Evolutionary conservation across 345 rosid genomes (phyloP).

Genomic region (Rhizophora apiculata): DNA sequence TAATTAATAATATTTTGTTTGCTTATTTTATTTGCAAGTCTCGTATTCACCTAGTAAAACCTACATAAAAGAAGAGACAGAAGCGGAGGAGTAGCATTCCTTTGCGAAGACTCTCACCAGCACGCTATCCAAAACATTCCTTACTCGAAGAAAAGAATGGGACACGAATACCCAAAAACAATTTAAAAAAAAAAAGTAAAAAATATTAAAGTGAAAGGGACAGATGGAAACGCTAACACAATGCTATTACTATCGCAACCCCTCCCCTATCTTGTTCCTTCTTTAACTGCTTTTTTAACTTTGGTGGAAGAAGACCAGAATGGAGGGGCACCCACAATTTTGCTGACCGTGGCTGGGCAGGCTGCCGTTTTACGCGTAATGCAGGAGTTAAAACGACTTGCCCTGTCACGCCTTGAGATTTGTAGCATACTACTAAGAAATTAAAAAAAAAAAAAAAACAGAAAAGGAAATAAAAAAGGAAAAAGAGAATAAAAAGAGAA

Average conservation of each 20-base stretch:
- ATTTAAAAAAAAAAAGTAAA: background rate
- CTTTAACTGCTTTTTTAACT: slow-evolving; percentile 1
- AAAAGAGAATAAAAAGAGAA: background rate
- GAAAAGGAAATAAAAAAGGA: background rate
- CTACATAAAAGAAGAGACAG: no score
- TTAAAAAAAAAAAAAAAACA: slow-evolving; percentile 14
- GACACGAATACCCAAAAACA: background rate
- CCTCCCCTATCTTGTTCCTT: background rate
- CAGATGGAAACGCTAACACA: background rate
- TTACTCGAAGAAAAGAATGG: background rate
- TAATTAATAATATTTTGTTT: no score
- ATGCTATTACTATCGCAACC: background rate
- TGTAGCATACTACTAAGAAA: slow-evolving; percentile 19
- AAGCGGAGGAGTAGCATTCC: background rate
- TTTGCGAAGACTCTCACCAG: slow-evolving; percentile 4
- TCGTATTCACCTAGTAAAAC: no score
- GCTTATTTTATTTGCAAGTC: no score
- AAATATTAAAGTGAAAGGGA: background rate
- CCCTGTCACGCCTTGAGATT: background rate
- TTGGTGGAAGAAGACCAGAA: background rate
- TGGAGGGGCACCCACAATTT: background rate
- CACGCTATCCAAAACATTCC: background rate
- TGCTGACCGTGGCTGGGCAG: background rate
- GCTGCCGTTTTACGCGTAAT: background rate
- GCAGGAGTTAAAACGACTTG: background rate